Percentiles rank a stretch among this genome's conserved stretches.
Conservation (phyloP, 2,329 filamentous ascomycete genomes). For the Aspergillus proliferans region DNA sequence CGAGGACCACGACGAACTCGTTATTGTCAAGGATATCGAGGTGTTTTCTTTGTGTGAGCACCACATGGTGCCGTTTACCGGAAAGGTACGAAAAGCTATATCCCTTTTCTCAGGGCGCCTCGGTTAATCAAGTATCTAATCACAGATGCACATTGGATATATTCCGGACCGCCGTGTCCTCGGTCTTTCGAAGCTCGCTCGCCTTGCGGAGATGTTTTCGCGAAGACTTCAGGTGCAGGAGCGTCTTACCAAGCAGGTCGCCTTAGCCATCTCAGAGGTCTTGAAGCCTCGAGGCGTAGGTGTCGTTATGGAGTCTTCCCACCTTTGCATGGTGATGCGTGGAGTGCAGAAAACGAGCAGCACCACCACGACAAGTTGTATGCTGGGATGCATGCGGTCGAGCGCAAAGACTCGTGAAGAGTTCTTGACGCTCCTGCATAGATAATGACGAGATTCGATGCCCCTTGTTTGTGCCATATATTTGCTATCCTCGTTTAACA, state of each 20-base stretch:
- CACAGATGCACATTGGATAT: slow-evolving; percentile 96
- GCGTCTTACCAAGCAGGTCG: slow-evolving; percentile 90
- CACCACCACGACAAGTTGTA: slow-evolving; percentile 90
- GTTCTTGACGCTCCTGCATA: slow-evolving; percentile 76
- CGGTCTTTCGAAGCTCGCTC: slow-evolving; percentile 88
- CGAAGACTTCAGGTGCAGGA: slow-evolving; percentile 93
- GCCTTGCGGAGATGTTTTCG: slow-evolving; percentile 95
- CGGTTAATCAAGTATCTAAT: slow-evolving; percentile 6
- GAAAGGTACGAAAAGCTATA: slow-evolving; percentile 59
- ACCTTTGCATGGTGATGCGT: slow-evolving; percentile 98
- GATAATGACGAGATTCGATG: slow-evolving; percentile 27
- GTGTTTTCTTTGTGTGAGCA: slow-evolving; percentile 94
- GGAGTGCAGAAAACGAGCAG: slow-evolving; percentile 90
- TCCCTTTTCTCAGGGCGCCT: background rate
- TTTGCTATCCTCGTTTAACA: slow-evolving; percentile 17
- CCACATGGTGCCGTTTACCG: slow-evolving; percentile 91
- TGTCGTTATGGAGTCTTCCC: slow-evolving; percentile 94
- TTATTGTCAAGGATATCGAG: slow-evolving; percentile 97
- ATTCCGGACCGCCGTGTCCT: slow-evolving; percentile 89
- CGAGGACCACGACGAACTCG: slow-evolving; percentile 93
- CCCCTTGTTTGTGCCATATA: slow-evolving; percentile 8
- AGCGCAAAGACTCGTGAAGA: slow-evolving; percentile 93
- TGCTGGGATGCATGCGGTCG: slow-evolving; percentile 90
- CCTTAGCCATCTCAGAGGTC: slow-evolving; percentile 86
- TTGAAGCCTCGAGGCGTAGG: slow-evolving; percentile 90